Evolutionary conservation across 371 early-diverging fungal species (phyloP).

Genomic region (Apophysomyces elegans): DNA sequence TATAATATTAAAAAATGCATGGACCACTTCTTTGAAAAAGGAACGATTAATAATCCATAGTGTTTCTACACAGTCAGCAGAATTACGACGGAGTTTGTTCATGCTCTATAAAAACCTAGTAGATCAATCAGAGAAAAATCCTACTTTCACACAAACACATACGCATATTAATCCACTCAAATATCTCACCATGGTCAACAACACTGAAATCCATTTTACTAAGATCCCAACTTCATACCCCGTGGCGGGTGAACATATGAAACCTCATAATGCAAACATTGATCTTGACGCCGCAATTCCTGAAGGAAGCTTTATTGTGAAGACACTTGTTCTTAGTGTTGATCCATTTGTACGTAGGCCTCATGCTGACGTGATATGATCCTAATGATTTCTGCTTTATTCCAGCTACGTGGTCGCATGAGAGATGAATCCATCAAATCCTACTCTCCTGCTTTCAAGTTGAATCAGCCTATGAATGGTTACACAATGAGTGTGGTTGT

Average conservation of each 20-base stretch:
- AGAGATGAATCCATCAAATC: conserved; percentile 50
- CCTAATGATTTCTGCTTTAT: conserved; percentile 43
- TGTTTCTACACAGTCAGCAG: not conserved
- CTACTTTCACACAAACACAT: not conserved
- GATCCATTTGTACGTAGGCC: not conserved
- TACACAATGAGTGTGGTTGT: conserved; percentile 68
- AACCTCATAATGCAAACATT: conserved; percentile 46
- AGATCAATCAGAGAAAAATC: not conserved
- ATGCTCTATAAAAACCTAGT: not conserved
- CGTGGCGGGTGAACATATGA: conserved; percentile 51
- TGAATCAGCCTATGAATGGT: conserved; percentile 63
- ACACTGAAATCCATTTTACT: conserved; percentile 43
- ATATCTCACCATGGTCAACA: conserved; percentile 24
- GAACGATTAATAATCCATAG: not conserved
- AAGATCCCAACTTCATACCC: conserved; percentile 48
- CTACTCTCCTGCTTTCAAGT: conserved; percentile 54
- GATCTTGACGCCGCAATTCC: conserved; percentile 29
- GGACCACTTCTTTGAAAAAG: not conserved
- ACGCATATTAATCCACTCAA: no score
- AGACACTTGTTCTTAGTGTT: conserved; percentile 38
- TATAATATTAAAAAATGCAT: no score
- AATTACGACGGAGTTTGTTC: conserved; percentile 3
- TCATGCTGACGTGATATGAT: not conserved
- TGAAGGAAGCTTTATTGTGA: conserved; percentile 61
- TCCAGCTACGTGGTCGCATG: conserved; percentile 69